These are phyloP conservation scores for Nakazawaea sp. DNA, from an alignment of 805 yeast species.

Conservation along the genomic window DNA sequence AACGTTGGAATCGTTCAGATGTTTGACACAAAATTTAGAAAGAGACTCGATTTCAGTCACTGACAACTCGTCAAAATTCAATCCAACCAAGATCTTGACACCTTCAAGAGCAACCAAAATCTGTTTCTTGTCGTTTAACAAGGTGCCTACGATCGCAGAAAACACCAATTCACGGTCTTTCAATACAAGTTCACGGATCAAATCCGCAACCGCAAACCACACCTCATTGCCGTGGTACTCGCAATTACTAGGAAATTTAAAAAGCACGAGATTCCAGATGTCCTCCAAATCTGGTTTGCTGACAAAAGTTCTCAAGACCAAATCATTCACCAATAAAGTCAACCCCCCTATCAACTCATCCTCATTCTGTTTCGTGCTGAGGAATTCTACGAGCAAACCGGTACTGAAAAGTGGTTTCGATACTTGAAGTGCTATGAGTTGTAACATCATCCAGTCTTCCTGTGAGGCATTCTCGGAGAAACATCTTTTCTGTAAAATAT, in stretches of 20 bases:
- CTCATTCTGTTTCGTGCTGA: neutral
- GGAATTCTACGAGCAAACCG: neutral
- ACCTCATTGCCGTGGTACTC: slow-evolving; percentile 6
- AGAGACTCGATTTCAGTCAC: neutral
- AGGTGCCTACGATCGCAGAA: neutral
- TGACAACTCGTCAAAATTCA: neutral
- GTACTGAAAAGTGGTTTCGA: neutral
- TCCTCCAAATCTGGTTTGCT: neutral
- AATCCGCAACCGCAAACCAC: slow-evolving; percentile 8
- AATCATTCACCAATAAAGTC: neutral
- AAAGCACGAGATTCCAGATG: slow-evolving; percentile 3
- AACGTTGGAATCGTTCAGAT: neutral
- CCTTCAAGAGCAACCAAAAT: neutral
- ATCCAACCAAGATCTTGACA: neutral
- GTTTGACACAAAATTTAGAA: neutral
- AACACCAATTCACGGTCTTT: neutral
- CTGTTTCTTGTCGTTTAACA: neutral
- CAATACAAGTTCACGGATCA: slow-evolving; percentile 1
- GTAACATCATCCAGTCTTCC: slow-evolving; percentile 5
- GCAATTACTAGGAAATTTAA: neutral
- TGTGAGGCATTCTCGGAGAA: neutral
- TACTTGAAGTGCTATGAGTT: neutral
- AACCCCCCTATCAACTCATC: neutral
- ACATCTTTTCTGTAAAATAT: neutral
- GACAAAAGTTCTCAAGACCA: neutral